Evolutionary conservation across 345 rosid species (phyloP).

Genomic region (Ceriops tagal): DNA sequence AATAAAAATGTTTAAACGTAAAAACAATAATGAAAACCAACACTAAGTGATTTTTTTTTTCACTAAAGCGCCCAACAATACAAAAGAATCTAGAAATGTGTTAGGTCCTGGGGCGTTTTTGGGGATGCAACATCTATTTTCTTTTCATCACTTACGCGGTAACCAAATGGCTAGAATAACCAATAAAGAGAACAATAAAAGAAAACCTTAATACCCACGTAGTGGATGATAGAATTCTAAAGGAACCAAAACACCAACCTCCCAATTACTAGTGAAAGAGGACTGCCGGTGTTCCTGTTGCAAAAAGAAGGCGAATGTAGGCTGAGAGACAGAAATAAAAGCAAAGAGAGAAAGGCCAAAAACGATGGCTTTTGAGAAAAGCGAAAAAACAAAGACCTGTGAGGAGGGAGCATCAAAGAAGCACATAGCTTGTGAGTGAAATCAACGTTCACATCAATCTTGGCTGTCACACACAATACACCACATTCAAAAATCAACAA

Average conservation of each 20-base stretch:
- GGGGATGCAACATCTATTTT: too few species aligned
- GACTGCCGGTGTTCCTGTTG: conserved; percentile 57
- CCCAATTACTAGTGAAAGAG: conserved; percentile 88
- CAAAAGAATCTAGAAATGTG: too few species aligned
- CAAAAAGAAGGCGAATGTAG: not conserved
- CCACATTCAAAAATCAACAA: not conserved
- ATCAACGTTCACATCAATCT: conserved; percentile 95
- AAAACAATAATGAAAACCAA: too few species aligned
- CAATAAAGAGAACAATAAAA: not conserved
- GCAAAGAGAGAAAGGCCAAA: not conserved
- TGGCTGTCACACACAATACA: conserved; percentile 52
- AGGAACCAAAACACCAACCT: conserved; percentile 44
- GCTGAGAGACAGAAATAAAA: not conserved
- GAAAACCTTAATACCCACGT: conserved; percentile 4
- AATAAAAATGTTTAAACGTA: conserved; percentile 13
- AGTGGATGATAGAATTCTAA: not conserved
- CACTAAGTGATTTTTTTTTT: too few species aligned
- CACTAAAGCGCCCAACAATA: too few species aligned
- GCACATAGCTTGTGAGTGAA: conserved; percentile 93
- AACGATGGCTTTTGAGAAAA: not conserved
- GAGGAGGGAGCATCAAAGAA: conserved; percentile 76
- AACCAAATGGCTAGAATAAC: not conserved
- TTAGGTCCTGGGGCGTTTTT: too few species aligned
- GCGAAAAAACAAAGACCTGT: conserved; percentile 44
- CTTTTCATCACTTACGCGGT: too few species aligned